These are phyloP conservation scores for Auxenochlorella protothecoides DNA, from an alignment of 139 green algal genomes.

Conservation along the genomic window DNA sequence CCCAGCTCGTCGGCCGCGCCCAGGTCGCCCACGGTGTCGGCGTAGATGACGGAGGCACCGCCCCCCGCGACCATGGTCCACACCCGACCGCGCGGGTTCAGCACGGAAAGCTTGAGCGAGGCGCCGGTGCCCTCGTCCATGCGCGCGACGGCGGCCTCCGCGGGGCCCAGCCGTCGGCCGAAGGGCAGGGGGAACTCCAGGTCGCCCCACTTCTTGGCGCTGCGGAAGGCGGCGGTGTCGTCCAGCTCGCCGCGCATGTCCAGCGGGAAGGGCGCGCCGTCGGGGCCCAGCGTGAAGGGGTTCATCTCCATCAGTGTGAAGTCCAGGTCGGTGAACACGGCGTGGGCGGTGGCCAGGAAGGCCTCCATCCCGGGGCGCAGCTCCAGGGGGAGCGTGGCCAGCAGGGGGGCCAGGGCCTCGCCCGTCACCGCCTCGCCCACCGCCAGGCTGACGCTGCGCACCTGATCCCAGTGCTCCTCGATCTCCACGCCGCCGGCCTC, in stretches of 20 bases:
- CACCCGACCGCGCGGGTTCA: slow-evolving; percentile 80
- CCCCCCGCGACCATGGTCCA: slow-evolving; percentile 91
- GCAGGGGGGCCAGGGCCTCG: slow-evolving; percentile 52
- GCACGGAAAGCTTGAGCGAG: slow-evolving; percentile 82
- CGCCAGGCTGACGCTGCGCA: slow-evolving; percentile 47
- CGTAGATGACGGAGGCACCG: slow-evolving; percentile 84
- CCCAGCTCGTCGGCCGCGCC: slow-evolving; percentile 69
- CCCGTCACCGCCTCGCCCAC: slow-evolving; percentile 14
- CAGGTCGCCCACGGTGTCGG: slow-evolving; percentile 82
- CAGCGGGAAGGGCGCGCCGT: slow-evolving; percentile 51
- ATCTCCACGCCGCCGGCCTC: slow-evolving; percentile 76
- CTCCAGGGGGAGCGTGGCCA: slow-evolving; percentile 59
- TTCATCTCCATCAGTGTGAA: slow-evolving; percentile 91
- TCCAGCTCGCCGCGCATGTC: slow-evolving; percentile 79
- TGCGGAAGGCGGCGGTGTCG: slow-evolving; percentile 78
- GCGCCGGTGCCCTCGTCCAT: slow-evolving; percentile 72
- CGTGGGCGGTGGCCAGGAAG: slow-evolving; percentile 43
- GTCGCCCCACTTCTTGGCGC: slow-evolving; percentile 45
- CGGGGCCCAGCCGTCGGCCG: slow-evolving; percentile 57
- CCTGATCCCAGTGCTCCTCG: slow-evolving; percentile 90
- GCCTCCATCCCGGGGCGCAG: slow-evolving; percentile 46
- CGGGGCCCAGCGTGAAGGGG: slow-evolving; percentile 72
- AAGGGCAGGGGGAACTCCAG: slow-evolving; percentile 87
- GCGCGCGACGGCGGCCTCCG: slow-evolving; percentile 45
- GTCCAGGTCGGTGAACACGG: slow-evolving; percentile 60